These are phyloP conservation scores for Phoma herbarum DNA, from an alignment of 2,329 filamentous ascomycete species.

Conservation along the genomic window DNA sequence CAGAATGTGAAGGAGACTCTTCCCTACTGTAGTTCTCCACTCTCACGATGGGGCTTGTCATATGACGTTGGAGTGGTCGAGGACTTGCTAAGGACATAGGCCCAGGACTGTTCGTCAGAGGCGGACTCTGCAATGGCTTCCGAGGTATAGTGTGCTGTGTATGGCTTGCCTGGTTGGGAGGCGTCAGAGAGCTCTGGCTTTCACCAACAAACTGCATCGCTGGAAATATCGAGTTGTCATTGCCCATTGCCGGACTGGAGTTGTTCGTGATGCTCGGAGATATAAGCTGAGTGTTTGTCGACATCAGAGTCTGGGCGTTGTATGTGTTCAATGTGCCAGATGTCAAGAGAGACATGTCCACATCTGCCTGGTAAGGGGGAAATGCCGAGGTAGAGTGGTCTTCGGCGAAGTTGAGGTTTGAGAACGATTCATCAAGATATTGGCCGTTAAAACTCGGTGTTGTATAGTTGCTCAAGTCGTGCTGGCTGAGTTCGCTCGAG, in stretches of 20 bases:
- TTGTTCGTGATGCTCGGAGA: slow-evolving; percentile 49
- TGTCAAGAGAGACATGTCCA: slow-evolving; percentile 43
- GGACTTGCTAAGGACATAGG: slow-evolving; percentile 38
- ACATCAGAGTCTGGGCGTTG: slow-evolving; percentile 39
- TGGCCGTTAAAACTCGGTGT: slow-evolving; percentile 45
- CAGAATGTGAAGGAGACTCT: slow-evolving; percentile 47
- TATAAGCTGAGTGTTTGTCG: slow-evolving; percentile 43
- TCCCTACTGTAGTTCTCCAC: slow-evolving; percentile 50
- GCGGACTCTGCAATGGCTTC: slow-evolving; percentile 51
- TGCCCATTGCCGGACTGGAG: slow-evolving; percentile 49
- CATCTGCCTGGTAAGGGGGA: slow-evolving; percentile 33
- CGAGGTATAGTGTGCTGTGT: slow-evolving; percentile 40
- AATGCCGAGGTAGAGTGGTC: slow-evolving; percentile 33
- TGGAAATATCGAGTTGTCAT: slow-evolving; percentile 35
- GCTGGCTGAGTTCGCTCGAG: slow-evolving; percentile 45
- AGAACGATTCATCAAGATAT: slow-evolving; percentile 43
- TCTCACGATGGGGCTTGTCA: slow-evolving; percentile 52
- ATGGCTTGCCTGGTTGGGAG: slow-evolving; percentile 35
- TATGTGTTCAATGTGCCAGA: slow-evolving; percentile 40
- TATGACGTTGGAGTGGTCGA: slow-evolving; percentile 40
- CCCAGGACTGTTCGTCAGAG: slow-evolving; percentile 50
- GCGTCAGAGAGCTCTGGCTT: slow-evolving; percentile 35
- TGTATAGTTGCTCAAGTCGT: slow-evolving; percentile 44
- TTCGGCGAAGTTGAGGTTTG: slow-evolving; percentile 42
- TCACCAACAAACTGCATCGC: slow-evolving; percentile 33